phyloP scores from a whole-genome alignment of 176 grass and related monocot species.

The Musa beccarii region DNA sequence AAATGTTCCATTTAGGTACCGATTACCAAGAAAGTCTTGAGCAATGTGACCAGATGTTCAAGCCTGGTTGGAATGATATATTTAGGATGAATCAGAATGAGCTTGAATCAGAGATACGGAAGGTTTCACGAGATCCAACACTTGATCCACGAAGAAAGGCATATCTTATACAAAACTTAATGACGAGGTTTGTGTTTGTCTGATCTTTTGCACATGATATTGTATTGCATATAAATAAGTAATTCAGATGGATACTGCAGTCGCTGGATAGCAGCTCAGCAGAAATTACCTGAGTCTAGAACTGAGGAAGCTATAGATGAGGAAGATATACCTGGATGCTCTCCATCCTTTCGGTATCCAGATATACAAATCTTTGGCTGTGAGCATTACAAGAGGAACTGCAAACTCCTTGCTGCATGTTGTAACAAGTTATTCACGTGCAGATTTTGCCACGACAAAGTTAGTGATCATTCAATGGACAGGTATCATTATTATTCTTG shows the following conservation, averaged over 20 bases:
- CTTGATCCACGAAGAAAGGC: slow-evolving; percentile 84
- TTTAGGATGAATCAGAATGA: slow-evolving; percentile 90
- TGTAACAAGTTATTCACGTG: slow-evolving; percentile 91
- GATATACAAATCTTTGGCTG: slow-evolving; percentile 67
- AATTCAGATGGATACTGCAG: slow-evolving; percentile 33
- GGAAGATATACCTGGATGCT: slow-evolving; percentile 31
- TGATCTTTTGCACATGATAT: neutral
- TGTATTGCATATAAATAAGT: slow-evolving; percentile 5
- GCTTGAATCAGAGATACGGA: slow-evolving; percentile 74
- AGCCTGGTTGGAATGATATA: slow-evolving; percentile 94
- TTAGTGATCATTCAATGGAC: slow-evolving; percentile 81
- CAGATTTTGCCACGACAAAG: slow-evolving; percentile 89
- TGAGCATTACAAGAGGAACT: slow-evolving; percentile 93
- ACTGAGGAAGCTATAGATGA: slow-evolving; percentile 19
- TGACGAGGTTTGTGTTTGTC: slow-evolving; percentile 57
- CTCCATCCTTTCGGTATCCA: slow-evolving; percentile 57
- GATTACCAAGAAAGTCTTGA: slow-evolving; percentile 38
- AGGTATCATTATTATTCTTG: slow-evolving; percentile 39
- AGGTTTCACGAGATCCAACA: slow-evolving; percentile 73
- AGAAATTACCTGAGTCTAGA: slow-evolving; percentile 43
- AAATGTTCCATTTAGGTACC: neutral
- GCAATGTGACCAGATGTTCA: slow-evolving; percentile 63
- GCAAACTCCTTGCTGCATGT: slow-evolving; percentile 75
- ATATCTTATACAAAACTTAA: slow-evolving; percentile 94
- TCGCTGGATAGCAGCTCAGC: slow-evolving; percentile 89